Base-by-base conservation (phyloP, 495 filamentous ascomycete genomes). In the Hyphodiscus hymeniophilus region DNA sequence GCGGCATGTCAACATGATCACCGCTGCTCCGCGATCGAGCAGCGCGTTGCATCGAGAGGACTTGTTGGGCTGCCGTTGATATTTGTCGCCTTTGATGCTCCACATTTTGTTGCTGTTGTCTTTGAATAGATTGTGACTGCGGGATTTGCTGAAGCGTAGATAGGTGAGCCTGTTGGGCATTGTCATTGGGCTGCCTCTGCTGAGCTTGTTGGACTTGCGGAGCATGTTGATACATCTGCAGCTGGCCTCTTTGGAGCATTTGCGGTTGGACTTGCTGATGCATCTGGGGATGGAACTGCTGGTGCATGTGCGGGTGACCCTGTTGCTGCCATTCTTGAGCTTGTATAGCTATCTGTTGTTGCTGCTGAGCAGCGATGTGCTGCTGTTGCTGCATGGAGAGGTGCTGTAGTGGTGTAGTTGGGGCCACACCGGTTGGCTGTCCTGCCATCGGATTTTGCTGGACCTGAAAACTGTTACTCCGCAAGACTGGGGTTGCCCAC, bases 31-130 rank as follows among this genome's bases (percentile, higher is more conserved):
- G 34, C 13, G 48, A 15, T 31, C 48, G 53, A 17, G 54, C 46
- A n/a, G 42, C 31, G 10, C 45, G 39, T 16, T 47, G 35, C 31
- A 43, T 34, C 24, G 20, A 20, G 11, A 34, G 10, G 2, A 45
- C 17, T 30, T 52, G 50, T 12, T 46, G 38, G 7, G 53, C 40
- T 52, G 42, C 17, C 45, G 49, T 39, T 47, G 46, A 13, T 45
- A 32, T 28, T 5, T 45, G 40, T 4, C 41, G 48, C 20, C 11
- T 3, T 47, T 38, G 45, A 3, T 22, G 43, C 22, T 50, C 33
- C 20, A 26, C 16, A 28, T 52, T 32, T 63, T 42, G 64, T 1
- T 34, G 26, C 42, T 43, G 47, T 26, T 17, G 36, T 17, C 34
- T 26, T 17, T 47, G 33, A 12, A 23, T 23, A 2, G 8, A 2